A percentile compares a stretch with the other conserved stretches of the same genome.
Conservation (phyloP, 108 stramenopile species). For the Stephanodiscus minutulus region DNA sequence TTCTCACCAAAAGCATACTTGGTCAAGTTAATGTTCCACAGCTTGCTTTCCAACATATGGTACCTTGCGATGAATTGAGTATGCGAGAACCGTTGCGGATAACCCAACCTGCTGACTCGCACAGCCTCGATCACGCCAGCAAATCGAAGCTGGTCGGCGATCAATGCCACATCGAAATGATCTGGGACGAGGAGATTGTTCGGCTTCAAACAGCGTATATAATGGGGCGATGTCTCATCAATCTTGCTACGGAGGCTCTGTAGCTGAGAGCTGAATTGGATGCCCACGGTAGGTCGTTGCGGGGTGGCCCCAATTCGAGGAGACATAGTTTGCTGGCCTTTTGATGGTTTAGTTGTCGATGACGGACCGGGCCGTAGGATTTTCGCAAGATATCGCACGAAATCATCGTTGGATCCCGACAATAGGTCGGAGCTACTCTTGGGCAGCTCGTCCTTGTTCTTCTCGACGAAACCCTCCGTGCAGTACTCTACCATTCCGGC, state of each 20-base stretch:
- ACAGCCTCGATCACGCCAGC: slow-evolving; percentile 97
- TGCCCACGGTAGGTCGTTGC: slow-evolving; percentile 49
- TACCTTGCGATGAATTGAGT: slow-evolving; percentile 78
- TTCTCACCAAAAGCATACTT: slow-evolving; percentile 22
- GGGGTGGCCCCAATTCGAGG: no score
- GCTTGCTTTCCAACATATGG: slow-evolving; percentile 66
- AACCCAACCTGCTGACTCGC: slow-evolving; percentile 94
- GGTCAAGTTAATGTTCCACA: slow-evolving; percentile 5
- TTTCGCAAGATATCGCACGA: slow-evolving; percentile 3
- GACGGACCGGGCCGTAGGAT: no score
- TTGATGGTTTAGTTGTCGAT: no score
- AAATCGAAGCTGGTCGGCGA: slow-evolving; percentile 91
- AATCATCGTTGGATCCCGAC: slow-evolving; percentile 65
- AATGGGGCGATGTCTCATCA: slow-evolving; percentile 83
- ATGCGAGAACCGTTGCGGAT: slow-evolving; percentile 91
- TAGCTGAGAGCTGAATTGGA: slow-evolving; percentile 87
- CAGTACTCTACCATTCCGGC: slow-evolving; percentile 90
- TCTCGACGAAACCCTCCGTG: slow-evolving; percentile 84
- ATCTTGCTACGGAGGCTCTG: slow-evolving; percentile 80
- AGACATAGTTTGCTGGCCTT: no score
- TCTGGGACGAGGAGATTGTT: slow-evolving; percentile 86
- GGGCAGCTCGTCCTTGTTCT: slow-evolving; percentile 90
- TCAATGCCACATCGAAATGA: slow-evolving; percentile 83
- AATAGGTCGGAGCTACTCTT: slow-evolving; percentile 71
- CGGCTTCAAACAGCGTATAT: slow-evolving; percentile 92